phyloP scores from a whole-genome alignment of 164 flowering plant species.

The Umbellularia californica region DNA sequence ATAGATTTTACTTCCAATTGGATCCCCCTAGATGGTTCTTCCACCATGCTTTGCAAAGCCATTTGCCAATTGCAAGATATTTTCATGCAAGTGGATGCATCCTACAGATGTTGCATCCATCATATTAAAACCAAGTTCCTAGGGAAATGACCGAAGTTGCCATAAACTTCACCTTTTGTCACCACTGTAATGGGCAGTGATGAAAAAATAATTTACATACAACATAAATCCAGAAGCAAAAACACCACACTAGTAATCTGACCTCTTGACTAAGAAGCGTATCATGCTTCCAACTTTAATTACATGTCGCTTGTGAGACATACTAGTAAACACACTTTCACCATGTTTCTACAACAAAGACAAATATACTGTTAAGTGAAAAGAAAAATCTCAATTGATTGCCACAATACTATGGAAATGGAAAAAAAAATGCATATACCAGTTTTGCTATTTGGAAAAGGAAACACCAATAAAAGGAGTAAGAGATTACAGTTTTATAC shows the following conservation, averaged over 20 bases:
- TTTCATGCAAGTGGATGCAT: no score
- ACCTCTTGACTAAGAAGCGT: slow-evolving; percentile 78
- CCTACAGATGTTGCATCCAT: no score
- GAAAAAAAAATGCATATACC: neutral
- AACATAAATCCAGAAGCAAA: neutral
- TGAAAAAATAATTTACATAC: neutral
- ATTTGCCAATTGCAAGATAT: no score
- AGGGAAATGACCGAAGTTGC: neutral
- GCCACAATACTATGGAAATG: no score
- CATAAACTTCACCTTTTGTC: neutral
- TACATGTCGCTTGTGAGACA: slow-evolving; percentile 52
- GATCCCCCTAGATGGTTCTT: no score
- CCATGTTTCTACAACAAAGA: slow-evolving; percentile 48
- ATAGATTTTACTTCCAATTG: neutral
- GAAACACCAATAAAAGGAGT: neutral
- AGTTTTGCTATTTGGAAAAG: neutral
- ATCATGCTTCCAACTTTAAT: slow-evolving; percentile 67
- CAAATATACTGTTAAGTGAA: neutral
- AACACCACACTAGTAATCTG: slow-evolving; percentile 11
- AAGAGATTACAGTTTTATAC: slow-evolving; percentile 44
- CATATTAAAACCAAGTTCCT: no score
- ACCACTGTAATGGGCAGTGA: neutral
- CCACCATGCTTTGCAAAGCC: no score
- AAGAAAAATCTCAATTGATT: neutral
- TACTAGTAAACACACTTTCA: slow-evolving; percentile 50